Evolutionary conservation across 2,329 filamentous ascomycete species (phyloP), one percentile per base, ranked within the genome.

Genomic region (Hypoxylon rubiginosum): DNA sequence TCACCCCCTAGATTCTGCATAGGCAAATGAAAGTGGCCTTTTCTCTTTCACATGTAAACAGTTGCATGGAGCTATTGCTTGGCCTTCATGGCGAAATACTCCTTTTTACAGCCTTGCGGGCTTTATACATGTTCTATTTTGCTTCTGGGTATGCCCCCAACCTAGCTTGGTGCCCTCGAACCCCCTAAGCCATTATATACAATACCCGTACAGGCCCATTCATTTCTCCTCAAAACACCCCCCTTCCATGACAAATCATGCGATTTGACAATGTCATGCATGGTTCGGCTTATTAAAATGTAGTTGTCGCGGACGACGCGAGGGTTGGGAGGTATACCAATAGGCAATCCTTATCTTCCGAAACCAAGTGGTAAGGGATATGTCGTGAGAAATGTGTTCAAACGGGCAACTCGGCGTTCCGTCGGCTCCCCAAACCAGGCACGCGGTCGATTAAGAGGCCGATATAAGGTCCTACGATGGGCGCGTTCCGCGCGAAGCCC

Each of bases 401-500:
- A 70, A 94, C 92, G 49, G 91, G 92, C 73, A 97, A 79, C 75
- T 96, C 92, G 39, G 89, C 87, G 75, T 94, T 94, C 71, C 91
- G 87, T 73, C 90, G 85, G 5, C 71, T 49, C 7, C 60, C 88
- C 39, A 92, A 81, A 0, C 92, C 91, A 69, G 67, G 67, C 2
- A 89, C 76, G 71, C 89, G 88, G 76, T 97, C 92, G 67, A 97
- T 84, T 2, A 84, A 85, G 71, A 87, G 82, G 63, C 92, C 92
- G 75, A 97, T 91, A 74, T 94, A 97, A 4, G 94, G 93, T 3
- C 95, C 95, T 5, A 98, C 83, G 7, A 97, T 85, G 0, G 96
- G 95, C 10, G 97, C 81, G 66, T 92, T 93, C 61, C 92, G 90
- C 41, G 93, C 92, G 76, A 98, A 97, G 15, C 92, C 89, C 0